These are phyloP conservation scores for Barbatosphaeria neglecta DNA, from an alignment of 495 filamentous ascomycete genomes.

Conservation along the genomic window DNA sequence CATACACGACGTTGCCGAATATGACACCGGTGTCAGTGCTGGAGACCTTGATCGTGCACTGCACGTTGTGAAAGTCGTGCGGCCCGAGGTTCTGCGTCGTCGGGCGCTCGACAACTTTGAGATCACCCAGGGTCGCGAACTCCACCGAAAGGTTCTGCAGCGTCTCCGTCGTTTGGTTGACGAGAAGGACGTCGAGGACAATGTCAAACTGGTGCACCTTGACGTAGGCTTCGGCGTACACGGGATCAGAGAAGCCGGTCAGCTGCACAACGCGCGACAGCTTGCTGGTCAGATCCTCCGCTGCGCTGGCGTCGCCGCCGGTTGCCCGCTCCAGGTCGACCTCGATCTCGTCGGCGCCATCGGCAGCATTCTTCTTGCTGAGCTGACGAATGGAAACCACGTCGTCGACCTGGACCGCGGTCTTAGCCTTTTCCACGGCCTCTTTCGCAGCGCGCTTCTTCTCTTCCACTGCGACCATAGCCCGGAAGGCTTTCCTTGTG, in stretches of 20 bases:
- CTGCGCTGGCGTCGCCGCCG: constrained; percentile 66
- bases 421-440: constrained; percentile 84
- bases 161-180: constrained; percentile 96
- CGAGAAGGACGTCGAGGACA: constrained; percentile 88
- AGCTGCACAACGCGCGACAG: constrained; percentile 93
- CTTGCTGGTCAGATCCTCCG: constrained; percentile 82
- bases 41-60: constrained; percentile 98
- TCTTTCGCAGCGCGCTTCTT: constrained; percentile 91
- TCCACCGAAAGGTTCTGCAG: constrained; percentile 95
- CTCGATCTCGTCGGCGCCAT: constrained; percentile 77
- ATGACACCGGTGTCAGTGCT: constrained; percentile 98
- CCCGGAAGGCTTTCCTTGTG: constrained; percentile 88
- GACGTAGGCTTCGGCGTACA: constrained; percentile 97
- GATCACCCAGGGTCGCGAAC: constrained; percentile 92
- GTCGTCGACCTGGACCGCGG: constrained; percentile 90
- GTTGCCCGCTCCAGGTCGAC: constrained; percentile 89
- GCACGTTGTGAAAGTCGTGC: constrained; percentile 94
- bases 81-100: constrained; percentile 91
- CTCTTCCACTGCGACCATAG: constrained; percentile 97
- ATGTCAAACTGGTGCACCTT: constrained; percentile 99
- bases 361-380: constrained; percentile 77
- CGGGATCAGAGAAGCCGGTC: constrained; percentile 95
- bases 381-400: constrained; percentile 86
- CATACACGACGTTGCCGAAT: constrained; percentile 98
- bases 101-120: constrained; percentile 95